These are phyloP conservation scores for Thelonectria blattea DNA, from an alignment of 2,329 filamentous ascomycete genomes.

Conservation along the genomic window DNA sequence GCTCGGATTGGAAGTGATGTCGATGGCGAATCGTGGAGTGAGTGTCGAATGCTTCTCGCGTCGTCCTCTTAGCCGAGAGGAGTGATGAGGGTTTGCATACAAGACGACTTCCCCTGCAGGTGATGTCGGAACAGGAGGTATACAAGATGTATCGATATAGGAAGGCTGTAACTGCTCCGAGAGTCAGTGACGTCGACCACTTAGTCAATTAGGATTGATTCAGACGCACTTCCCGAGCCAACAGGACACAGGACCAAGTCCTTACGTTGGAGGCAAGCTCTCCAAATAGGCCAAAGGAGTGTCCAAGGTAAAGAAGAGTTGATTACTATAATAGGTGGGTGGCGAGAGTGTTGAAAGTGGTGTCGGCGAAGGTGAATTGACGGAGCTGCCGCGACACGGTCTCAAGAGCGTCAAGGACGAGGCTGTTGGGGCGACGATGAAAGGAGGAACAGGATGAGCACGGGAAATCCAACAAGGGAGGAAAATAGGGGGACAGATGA, in stretches of 20 bases:
- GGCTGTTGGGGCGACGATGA: background rate
- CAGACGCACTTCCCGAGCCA: conserved; percentile 4
- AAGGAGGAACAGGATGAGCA: background rate
- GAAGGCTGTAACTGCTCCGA: background rate
- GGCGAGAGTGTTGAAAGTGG: background rate
- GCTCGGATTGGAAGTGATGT: background rate
- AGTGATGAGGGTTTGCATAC: background rate
- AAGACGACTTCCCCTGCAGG: background rate
- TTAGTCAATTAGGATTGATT: background rate
- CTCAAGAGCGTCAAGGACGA: background rate
- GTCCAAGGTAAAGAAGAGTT: no score
- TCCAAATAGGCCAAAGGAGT: background rate
- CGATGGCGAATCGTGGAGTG: background rate
- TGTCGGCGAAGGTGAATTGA: background rate
- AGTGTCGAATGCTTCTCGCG: conserved; percentile 1
- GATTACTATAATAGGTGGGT: background rate
- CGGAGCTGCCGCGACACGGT: background rate
- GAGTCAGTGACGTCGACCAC: conserved; percentile 7
- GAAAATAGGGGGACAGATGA: conserved; percentile 1
- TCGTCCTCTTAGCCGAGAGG: conserved; percentile 17
- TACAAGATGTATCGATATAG: background rate
- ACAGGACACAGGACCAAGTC: background rate
- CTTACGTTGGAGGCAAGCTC: background rate
- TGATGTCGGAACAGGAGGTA: background rate
- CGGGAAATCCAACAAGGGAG: conserved; percentile 7